Evolutionary conservation across 371 early-diverging fungal genomes (phyloP).

Genomic region (Mucor lusitanicus): DNA sequence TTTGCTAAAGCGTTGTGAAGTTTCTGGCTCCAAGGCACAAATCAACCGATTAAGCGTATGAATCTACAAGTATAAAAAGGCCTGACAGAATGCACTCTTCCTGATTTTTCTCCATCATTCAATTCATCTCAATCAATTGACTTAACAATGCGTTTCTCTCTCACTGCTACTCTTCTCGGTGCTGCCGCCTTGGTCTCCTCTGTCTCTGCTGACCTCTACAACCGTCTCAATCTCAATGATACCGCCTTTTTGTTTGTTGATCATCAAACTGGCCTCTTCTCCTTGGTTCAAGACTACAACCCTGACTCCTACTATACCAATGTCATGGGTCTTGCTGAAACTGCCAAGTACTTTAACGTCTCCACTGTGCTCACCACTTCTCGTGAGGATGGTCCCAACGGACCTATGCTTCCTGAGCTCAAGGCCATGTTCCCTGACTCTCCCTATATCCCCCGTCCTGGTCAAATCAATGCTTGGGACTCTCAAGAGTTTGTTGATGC

Average conservation of each 20-base stretch:
- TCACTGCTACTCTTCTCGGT: slow-evolving; percentile 18
- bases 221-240: slow-evolving; percentile 21
- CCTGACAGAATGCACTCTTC: no score
- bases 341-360: slow-evolving; percentile 26
- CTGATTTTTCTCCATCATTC: no score
- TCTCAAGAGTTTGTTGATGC: slow-evolving; percentile 23
- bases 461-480: slow-evolving; percentile 39
- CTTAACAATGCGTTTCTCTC: slow-evolving; percentile 15
- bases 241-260: slow-evolving; percentile 29
- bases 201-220: slow-evolving; percentile 21
- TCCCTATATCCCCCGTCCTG: slow-evolving; percentile 27
- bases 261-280: slow-evolving; percentile 28
- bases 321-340: slow-evolving; percentile 30
- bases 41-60: no score
- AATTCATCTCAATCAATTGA: background rate
- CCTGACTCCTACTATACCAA: slow-evolving; percentile 22
- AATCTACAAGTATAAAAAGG: no score
- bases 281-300: slow-evolving; percentile 24
- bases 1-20: no score
- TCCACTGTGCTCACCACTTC: slow-evolving; percentile 28
- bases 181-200: slow-evolving; percentile 13
- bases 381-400: slow-evolving; percentile 34
- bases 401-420: slow-evolving; percentile 22
- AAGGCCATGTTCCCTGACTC: slow-evolving; percentile 26
- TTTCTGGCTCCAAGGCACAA: no score